phyloP scores from a whole-genome alignment of 164 flowering plant genomes.

The Cinnamomum micranthum region DNA sequence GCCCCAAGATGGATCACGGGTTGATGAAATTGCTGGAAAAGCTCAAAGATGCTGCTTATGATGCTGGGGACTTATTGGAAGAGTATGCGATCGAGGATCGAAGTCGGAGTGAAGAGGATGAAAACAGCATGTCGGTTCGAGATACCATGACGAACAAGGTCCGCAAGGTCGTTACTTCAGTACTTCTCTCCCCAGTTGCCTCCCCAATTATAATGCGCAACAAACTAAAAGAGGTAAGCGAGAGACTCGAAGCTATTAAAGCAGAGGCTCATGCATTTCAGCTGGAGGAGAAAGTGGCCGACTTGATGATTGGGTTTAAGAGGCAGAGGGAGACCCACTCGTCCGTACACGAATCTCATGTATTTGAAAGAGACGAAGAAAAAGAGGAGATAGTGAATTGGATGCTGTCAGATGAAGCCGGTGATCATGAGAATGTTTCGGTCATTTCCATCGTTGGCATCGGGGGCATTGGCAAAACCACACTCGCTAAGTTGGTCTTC shows the following conservation, averaged over 20 bases:
- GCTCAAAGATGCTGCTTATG: neutral
- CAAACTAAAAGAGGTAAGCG: neutral
- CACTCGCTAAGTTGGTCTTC: too few species aligned
- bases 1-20: neutral
- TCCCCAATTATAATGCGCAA: neutral
- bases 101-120: neutral
- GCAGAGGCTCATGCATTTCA: neutral
- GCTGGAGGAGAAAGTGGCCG: neutral
- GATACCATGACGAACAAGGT: too few species aligned
- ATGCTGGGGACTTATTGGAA: neutral
- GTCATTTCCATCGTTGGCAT: too few species aligned
- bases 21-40: conserved; percentile 9
- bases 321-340: neutral
- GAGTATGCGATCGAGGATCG: neutral
- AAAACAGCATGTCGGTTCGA: neutral
- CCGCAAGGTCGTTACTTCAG: too few species aligned
- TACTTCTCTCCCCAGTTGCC: neutral
- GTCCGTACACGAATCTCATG: neutral
- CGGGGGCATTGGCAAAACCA: too few species aligned
- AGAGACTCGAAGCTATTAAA: neutral
- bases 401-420: too few species aligned
- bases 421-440: too few species aligned
- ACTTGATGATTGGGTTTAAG: neutral
- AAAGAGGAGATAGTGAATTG: neutral
- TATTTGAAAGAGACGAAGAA: conserved; percentile 7